Base-by-base conservation (phyloP, 441 rosid genomes). In the Caryocar brasiliense region DNA sequence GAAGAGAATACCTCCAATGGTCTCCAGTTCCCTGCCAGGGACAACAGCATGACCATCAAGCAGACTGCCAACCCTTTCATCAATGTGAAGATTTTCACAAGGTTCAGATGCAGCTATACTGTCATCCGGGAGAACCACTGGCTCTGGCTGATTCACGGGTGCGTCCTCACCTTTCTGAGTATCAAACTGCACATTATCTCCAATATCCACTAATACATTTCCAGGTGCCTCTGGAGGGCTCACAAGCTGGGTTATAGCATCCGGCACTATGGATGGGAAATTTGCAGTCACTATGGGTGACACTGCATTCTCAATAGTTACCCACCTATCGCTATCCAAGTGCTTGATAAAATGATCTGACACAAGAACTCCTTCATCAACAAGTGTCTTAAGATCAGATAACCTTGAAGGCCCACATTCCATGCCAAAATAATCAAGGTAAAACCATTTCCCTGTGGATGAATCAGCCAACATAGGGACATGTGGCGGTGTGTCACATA, bases 221-320 rank as follows among this genome's bases (percentile, higher is more conserved):
- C 99, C 97, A 50, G 99, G 79, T 57, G 97, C 95, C 68, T 93
- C 99, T 27, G 99, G 99, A 52, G 99, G 99, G 59, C 64, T 81
- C 43, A 74, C 99, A 33, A 77, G 72, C 72, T 59, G 85, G 20
- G 97, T 89, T 56, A 86, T 65, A 39, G 68, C 64, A 48, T 93
- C 97, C 22, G 97, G 74, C 37, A 73, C 83, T 24, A 86, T 71
- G 44, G 91, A 75, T 26, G 78, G 69, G 56, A 82, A 79, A 73
- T 69, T 74, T 55, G 64, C 43, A 36, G 81, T 46, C 50, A 70
- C 76, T 68, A 72, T 34, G 18, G 99, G 99, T 12, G 99, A 89
- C 71, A 82, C 80, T 24, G 99, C 99, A 68, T 89, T 89, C 76
- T 93, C 97, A 74, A 89, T 70, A 7, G 96, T 86, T 51, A 86